phyloP scores from a whole-genome alignment of 352 stramenopile species.

The Hyaloperonospora brassicae region DNA sequence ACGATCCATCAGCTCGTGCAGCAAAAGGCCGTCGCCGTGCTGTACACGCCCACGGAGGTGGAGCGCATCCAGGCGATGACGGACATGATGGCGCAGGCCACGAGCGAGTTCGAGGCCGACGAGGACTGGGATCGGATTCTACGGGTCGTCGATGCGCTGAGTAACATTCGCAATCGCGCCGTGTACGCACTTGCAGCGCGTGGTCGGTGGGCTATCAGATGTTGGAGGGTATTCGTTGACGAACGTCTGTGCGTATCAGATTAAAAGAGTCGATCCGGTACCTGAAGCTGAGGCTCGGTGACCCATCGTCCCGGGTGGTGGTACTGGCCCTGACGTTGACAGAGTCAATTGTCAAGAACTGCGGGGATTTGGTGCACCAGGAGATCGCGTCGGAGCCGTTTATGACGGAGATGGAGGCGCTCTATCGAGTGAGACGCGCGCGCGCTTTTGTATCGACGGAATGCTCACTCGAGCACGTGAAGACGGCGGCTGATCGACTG shows the following conservation, averaged over 20 bases:
- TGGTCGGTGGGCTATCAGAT: background rate
- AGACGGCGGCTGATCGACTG: background rate
- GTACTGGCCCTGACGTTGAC: slow-evolving; percentile 58
- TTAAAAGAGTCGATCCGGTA: slow-evolving; percentile 71
- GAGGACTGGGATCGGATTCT: slow-evolving; percentile 74
- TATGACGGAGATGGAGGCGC: slow-evolving; percentile 60
- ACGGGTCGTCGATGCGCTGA: slow-evolving; percentile 67
- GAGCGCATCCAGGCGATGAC: slow-evolving; percentile 69
- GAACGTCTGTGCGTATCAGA: slow-evolving; percentile 8
- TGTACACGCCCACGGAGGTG: slow-evolving; percentile 67
- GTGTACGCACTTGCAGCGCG: slow-evolving; percentile 24
- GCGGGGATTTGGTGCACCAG: slow-evolving; percentile 52
- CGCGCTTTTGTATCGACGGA: too few species aligned
- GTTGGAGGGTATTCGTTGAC: too few species aligned
- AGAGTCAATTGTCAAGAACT: slow-evolving; percentile 75
- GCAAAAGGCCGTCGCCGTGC: slow-evolving; percentile 66
- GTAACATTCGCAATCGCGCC: slow-evolving; percentile 48
- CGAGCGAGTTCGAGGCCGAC: slow-evolving; percentile 60
- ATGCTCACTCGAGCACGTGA: background rate
- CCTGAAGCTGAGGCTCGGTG: slow-evolving; percentile 53
- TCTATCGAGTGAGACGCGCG: slow-evolving; percentile 49
- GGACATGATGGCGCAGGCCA: slow-evolving; percentile 58
- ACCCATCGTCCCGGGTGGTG: slow-evolving; percentile 55
- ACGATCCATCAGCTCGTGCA: slow-evolving; percentile 66
- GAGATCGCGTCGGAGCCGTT: slow-evolving; percentile 63